phyloP scores from a whole-genome alignment of 352 stramenopile genomes.

The Pythium folliculosum region DNA sequence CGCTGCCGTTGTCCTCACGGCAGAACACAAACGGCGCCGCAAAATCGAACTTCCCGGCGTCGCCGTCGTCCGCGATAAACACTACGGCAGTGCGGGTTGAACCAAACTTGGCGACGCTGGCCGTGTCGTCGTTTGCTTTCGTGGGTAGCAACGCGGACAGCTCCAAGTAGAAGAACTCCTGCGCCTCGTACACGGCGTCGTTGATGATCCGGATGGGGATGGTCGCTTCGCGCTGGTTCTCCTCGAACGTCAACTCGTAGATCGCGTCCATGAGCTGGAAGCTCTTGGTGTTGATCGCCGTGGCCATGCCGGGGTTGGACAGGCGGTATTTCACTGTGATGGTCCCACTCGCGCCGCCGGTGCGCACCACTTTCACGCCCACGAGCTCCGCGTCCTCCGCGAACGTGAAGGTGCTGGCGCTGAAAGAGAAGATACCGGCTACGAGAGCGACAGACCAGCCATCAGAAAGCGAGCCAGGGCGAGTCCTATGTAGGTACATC shows the following conservation, averaged over 20 bases:
- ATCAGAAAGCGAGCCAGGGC: no score
- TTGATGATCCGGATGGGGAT: constrained; percentile 62
- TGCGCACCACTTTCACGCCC: constrained; percentile 51
- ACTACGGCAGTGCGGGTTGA: constrained; percentile 33
- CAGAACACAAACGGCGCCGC: constrained; percentile 53
- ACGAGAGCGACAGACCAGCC: constrained; percentile 7
- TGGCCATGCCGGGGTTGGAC: constrained; percentile 45
- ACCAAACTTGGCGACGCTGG: constrained; percentile 43
- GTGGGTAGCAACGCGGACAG: constrained; percentile 38
- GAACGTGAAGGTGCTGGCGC: constrained; percentile 53
- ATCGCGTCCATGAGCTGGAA: constrained; percentile 46
- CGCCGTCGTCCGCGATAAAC: constrained; percentile 61
- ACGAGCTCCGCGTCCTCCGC: constrained; percentile 43
- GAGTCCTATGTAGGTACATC: no score
- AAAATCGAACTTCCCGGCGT: constrained; percentile 70
- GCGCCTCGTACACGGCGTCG: constrained; percentile 57
- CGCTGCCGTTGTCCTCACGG: constrained; percentile 63
- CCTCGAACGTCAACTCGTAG: constrained; percentile 48
- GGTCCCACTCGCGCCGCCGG: constrained; percentile 39
- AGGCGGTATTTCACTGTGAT: constrained; percentile 51
- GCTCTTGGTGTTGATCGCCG: constrained; percentile 62
- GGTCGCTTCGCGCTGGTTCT: constrained; percentile 46
- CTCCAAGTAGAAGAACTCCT: constrained; percentile 69
- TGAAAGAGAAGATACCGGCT: constrained; percentile 66
- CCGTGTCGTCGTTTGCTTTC: constrained; percentile 35